Evolutionary conservation across 1,139 yeast genomes (phyloP).

Genomic region (Casaregolazyma suthepensis): DNA sequence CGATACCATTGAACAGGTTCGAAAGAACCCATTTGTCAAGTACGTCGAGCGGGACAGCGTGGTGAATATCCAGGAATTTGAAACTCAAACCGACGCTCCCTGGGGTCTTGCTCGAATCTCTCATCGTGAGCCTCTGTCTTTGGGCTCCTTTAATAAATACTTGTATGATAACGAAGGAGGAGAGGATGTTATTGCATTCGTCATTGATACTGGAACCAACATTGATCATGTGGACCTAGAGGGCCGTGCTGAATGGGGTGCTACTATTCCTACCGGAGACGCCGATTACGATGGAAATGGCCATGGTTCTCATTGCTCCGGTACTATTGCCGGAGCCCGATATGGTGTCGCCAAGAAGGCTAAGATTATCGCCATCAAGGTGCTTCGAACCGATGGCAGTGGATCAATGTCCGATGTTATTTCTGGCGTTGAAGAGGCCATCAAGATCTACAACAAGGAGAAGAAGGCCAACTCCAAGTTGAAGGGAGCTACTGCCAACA

Average conservation of each 20-base stretch:
- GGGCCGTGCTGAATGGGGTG: slow-evolving; percentile 94
- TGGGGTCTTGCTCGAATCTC: slow-evolving; percentile 97
- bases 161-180: slow-evolving; percentile 81
- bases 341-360: slow-evolving; percentile 65
- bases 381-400: slow-evolving; percentile 44
- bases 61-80: slow-evolving; percentile 52
- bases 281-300: slow-evolving; percentile 87
- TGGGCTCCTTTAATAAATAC: slow-evolving; percentile 81
- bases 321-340: slow-evolving; percentile 53
- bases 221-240: slow-evolving; percentile 74
- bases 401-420: slow-evolving; percentile 47
- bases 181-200: slow-evolving; percentile 85
- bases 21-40: slow-evolving; percentile 66
- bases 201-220: slow-evolving; percentile 90
- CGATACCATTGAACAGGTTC: slow-evolving; percentile 62
- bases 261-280: slow-evolving; percentile 80
- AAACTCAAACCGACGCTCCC: slow-evolving; percentile 77
- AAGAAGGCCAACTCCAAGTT: slow-evolving; percentile 40
- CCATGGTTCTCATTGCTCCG: slow-evolving; percentile 65
- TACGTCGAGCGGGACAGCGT: slow-evolving; percentile 70
- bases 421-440: slow-evolving; percentile 42
- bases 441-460: slow-evolving; percentile 34
- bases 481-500: slow-evolving; percentile 53
- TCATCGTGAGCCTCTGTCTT: slow-evolving; percentile 71
- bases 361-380: slow-evolving; percentile 52